Percentiles rank a stretch among this genome's conserved stretches.
Conservation (phyloP, 805 yeast genomes). For the Metschnikowia lochheadii region DNA sequence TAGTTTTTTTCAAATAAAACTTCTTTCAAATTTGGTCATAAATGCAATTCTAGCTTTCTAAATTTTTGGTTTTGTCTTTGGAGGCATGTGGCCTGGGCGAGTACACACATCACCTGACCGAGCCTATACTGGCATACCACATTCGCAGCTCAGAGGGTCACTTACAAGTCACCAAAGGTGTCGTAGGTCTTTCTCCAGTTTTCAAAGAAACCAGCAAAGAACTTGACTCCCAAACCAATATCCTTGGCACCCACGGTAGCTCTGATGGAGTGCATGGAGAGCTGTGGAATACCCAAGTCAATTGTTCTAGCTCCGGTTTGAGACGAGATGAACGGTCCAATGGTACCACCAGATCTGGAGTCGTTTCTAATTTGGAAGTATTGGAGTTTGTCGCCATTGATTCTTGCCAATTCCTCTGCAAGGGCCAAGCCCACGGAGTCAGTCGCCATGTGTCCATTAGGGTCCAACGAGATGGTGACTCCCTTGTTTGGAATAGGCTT, state of each 20-base stretch:
- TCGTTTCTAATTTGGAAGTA: constrained; percentile 85
- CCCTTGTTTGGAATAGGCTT: constrained; percentile 80
- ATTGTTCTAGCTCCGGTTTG: constrained; percentile 72
- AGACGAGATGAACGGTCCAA: constrained; percentile 67
- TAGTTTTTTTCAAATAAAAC: too few species aligned
- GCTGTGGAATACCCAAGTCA: constrained; percentile 79
- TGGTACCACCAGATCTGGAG: constrained; percentile 83
- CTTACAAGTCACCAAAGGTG: constrained; percentile 45
- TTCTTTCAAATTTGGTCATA: neutral
- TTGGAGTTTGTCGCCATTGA: constrained; percentile 64
- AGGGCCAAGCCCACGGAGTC: constrained; percentile 71
- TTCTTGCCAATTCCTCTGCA: constrained; percentile 62
- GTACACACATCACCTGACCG: neutral
- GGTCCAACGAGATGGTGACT: constrained; percentile 63
- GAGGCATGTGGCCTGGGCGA: neutral
- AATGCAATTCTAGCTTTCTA: neutral
- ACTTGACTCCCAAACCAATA: constrained; percentile 67
- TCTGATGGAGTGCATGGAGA: constrained; percentile 83
- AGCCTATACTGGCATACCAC: neutral
- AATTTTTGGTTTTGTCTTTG: neutral
- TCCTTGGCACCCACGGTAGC: constrained; percentile 79
- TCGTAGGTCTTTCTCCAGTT: constrained; percentile 63
- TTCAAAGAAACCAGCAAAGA: constrained; percentile 64
- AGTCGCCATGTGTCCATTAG: constrained; percentile 82
- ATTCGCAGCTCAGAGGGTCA: neutral